phyloP scores from a whole-genome alignment of 1,284 basidiomycete genomes.

The Boletus smithii region DNA sequence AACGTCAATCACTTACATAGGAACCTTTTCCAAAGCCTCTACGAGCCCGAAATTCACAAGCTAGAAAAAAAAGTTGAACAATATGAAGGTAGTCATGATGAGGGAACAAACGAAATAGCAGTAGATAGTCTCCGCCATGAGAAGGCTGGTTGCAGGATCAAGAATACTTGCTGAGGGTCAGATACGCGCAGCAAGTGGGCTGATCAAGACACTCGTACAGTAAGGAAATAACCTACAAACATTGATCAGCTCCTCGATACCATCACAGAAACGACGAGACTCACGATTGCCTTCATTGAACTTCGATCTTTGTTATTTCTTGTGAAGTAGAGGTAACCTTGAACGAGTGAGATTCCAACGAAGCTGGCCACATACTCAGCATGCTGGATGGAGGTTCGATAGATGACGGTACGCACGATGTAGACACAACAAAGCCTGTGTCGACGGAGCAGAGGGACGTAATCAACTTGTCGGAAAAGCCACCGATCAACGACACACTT shows the following conservation, averaged over 20 bases:
- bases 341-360: slow-evolving; percentile 24
- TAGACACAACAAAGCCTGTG: slow-evolving; percentile 22
- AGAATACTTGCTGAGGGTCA: slow-evolving; percentile 14
- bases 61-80: slow-evolving; percentile 2
- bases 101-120: slow-evolving; percentile 18
- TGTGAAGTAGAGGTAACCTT: slow-evolving; percentile 24
- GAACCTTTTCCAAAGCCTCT: slow-evolving; percentile 6
- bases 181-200: not conserved
- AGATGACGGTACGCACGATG: slow-evolving; percentile 13
- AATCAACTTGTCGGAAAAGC: not conserved
- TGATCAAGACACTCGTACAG: slow-evolving; percentile 13
- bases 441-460: not conserved
- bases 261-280: not conserved
- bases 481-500: not conserved
- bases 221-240: slow-evolving; percentile 14
- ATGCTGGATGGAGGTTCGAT: not conserved
- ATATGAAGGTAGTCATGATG: not conserved
- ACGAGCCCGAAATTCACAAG: slow-evolving; percentile 17
- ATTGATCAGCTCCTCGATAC: not conserved
- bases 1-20: slow-evolving; percentile 6
- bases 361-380: slow-evolving; percentile 10
- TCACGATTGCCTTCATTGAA: slow-evolving; percentile 17
- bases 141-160: slow-evolving; percentile 20
- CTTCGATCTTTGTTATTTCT: slow-evolving; percentile 16
- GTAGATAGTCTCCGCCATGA: slow-evolving; percentile 21